phyloP scores from a whole-genome alignment of 1,139 yeast species.

The Pichia sp. region DNA sequence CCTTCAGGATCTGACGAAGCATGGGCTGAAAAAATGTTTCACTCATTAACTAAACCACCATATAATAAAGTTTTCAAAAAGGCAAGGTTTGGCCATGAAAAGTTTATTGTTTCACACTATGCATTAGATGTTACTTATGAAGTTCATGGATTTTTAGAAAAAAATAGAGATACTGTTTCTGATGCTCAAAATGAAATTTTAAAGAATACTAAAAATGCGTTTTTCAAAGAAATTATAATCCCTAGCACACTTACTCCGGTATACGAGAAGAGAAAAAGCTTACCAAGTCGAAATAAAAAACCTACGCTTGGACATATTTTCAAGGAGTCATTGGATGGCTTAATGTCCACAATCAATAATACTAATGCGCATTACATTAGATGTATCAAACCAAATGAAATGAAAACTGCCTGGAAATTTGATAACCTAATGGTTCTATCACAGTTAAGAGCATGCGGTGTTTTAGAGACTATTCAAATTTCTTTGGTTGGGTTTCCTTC shows the following conservation, averaged over 20 bases:
- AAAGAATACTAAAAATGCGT: slow-evolving; percentile 57
- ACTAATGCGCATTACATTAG: slow-evolving; percentile 96
- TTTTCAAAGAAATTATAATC: slow-evolving; percentile 57
- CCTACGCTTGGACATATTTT: slow-evolving; percentile 94
- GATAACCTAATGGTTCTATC: slow-evolving; percentile 92
- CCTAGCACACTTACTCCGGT: slow-evolving; percentile 24
- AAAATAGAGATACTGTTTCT: slow-evolving; percentile 94
- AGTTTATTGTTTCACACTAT: slow-evolving; percentile 87
- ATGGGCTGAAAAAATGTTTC: slow-evolving; percentile 88
- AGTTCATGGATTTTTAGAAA: slow-evolving; percentile 90
- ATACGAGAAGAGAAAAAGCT: not conserved
- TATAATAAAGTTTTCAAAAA: slow-evolving; percentile 77
- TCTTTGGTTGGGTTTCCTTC: slow-evolving; percentile 98
- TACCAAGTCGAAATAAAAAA: slow-evolving; percentile 51
- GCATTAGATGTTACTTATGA: slow-evolving; percentile 93
- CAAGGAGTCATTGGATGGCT: slow-evolving; percentile 83
- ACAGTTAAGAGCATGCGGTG: slow-evolving; percentile 97
- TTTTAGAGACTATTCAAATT: slow-evolving; percentile 87
- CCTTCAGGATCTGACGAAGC: slow-evolving; percentile 93
- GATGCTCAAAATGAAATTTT: slow-evolving; percentile 89
- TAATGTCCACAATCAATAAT: slow-evolving; percentile 85
- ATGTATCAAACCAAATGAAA: slow-evolving; percentile 94
- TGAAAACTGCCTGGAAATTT: slow-evolving; percentile 90
- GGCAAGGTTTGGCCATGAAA: slow-evolving; percentile 89
- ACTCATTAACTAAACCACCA: slow-evolving; percentile 72